Evolutionary conservation across 2,329 filamentous ascomycete genomes (phyloP).

Genomic region (Pseudocercospora fijiensis): DNA sequence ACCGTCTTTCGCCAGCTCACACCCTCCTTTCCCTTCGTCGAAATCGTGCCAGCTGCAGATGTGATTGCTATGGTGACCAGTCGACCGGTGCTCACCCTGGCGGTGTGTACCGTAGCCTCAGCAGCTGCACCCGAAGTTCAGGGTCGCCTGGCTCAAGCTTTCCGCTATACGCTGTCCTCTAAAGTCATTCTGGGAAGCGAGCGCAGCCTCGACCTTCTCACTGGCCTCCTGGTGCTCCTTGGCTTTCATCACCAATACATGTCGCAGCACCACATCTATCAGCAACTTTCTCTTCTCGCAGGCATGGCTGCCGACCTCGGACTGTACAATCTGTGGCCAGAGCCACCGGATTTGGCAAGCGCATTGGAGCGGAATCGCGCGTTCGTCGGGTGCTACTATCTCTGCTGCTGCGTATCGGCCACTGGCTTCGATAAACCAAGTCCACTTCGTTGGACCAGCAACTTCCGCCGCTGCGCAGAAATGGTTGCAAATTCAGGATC

Average conservation of each 20-base stretch:
- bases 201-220: slow-evolving; percentile 29
- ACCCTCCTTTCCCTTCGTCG: slow-evolving; percentile 30
- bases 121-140: slow-evolving; percentile 25
- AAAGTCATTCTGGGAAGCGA: slow-evolving; percentile 30
- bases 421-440: slow-evolving; percentile 30
- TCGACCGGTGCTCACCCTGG: slow-evolving; percentile 29
- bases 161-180: slow-evolving; percentile 29
- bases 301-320: slow-evolving; percentile 34
- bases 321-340: slow-evolving; percentile 22
- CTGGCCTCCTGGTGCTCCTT: slow-evolving; percentile 30
- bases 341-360: slow-evolving; percentile 20
- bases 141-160: slow-evolving; percentile 28
- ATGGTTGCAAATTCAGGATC: slow-evolving; percentile 13
- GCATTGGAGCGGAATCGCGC: slow-evolving; percentile 26
- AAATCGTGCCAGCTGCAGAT: slow-evolving; percentile 24
- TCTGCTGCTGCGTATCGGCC: slow-evolving; percentile 28
- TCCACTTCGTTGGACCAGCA: slow-evolving; percentile 30
- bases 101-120: slow-evolving; percentile 31
- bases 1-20: slow-evolving; percentile 28
- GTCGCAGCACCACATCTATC: slow-evolving; percentile 29
- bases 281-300: slow-evolving; percentile 30
- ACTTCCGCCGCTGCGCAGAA: slow-evolving; percentile 26
- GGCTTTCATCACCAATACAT: slow-evolving; percentile 33
- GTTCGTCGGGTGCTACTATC: slow-evolving; percentile 33
- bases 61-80: slow-evolving; percentile 25